Base-by-base conservation (phyloP, 257 asterid species). In the Plantago elongata region DNA sequence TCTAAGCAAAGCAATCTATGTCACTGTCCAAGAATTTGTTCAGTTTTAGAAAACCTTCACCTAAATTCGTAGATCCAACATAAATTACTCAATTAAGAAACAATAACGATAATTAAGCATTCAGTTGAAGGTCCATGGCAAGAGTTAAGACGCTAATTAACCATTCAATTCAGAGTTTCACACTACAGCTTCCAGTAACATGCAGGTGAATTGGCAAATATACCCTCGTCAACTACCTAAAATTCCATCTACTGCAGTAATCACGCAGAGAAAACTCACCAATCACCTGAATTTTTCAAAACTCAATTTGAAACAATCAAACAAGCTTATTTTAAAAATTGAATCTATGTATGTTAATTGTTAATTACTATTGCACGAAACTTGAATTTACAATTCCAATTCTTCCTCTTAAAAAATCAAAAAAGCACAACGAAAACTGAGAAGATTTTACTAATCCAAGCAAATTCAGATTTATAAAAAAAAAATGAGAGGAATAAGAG, bases 171-270 rank as follows among this genome's bases (percentile, higher is more conserved):
- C 40, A 34, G 40, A n/a, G n/a, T n/a, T n/a, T n/a, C n/a, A n/a
- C n/a, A 34, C 40, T 34, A 34, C 40, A 34, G 40, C 40, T 34
- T 34, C 8, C 3, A 34, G 8, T 6, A 34, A 34, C 40, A 34
- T 34, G 8, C 0, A 40, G 14, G 44, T 10, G 67, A 73, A 69
- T 34, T 34, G 75, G 80, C 90, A 66, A 64, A 61, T 63, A 16
- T 77, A 77, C 38, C 89, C 78, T 57, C 69, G 42, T 37, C 66
- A 64, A 37, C 66, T 17, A 54, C 70, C 70, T 60, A 50, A 43
- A 66, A 60, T 69, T 70, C 63, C 79, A 60, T 57, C 51, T 15
- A 59, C 69, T 9, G 61, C 69, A 72, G 14, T 42, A 11, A 27
- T 38, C 60, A 18, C 15, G 56, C 11, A n/a, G 40, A 18, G 63